Conservation (phyloP, 371 early-diverging fungal species). For the Saksenaea vasiformis region DNA sequence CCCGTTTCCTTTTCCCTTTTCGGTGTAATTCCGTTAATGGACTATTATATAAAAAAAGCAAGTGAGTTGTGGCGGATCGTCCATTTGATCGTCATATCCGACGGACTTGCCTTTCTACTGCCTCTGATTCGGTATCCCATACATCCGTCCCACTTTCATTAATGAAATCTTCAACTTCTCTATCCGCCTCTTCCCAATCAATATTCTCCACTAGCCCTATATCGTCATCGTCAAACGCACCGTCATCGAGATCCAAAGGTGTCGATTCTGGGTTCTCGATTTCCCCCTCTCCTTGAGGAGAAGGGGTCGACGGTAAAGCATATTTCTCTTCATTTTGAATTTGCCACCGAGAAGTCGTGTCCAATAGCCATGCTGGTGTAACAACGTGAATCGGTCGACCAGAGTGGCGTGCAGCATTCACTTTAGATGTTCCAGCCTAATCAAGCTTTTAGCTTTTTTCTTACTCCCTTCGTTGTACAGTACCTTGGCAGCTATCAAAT, state of each 20-base stretch:
- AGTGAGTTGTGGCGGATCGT: slow-evolving; percentile 6
- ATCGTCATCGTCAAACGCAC: slow-evolving; percentile 43
- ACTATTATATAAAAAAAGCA: slow-evolving; percentile 8
- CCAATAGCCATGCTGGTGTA: slow-evolving; percentile 62
- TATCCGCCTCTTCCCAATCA: slow-evolving; percentile 58
- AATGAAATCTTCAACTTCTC: slow-evolving; percentile 61
- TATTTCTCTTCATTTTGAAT: slow-evolving; percentile 59
- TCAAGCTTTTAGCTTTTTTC: slow-evolving; percentile 3
- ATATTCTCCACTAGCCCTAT: slow-evolving; percentile 48
- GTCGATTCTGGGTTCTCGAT: slow-evolving; percentile 39
- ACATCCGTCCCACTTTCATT: slow-evolving; percentile 60
- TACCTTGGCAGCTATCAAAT: slow-evolving; percentile 76
- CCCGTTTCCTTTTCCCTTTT: slow-evolving; percentile 29
- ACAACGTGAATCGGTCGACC: slow-evolving; percentile 51
- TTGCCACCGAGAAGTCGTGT: slow-evolving; percentile 60
- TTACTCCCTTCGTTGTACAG: background rate
- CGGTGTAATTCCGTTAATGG: slow-evolving; percentile 13
- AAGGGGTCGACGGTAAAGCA: slow-evolving; percentile 26
- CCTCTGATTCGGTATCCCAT: slow-evolving; percentile 45
- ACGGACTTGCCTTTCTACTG: slow-evolving; percentile 26
- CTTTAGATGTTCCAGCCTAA: slow-evolving; percentile 60
- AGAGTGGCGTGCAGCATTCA: slow-evolving; percentile 51
- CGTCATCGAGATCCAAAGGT: slow-evolving; percentile 37
- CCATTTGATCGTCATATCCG: background rate
- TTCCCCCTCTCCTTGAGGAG: slow-evolving; percentile 25